phyloP scores from a whole-genome alignment of 352 stramenopile species.

The Aphanomyces stellatus region DNA sequence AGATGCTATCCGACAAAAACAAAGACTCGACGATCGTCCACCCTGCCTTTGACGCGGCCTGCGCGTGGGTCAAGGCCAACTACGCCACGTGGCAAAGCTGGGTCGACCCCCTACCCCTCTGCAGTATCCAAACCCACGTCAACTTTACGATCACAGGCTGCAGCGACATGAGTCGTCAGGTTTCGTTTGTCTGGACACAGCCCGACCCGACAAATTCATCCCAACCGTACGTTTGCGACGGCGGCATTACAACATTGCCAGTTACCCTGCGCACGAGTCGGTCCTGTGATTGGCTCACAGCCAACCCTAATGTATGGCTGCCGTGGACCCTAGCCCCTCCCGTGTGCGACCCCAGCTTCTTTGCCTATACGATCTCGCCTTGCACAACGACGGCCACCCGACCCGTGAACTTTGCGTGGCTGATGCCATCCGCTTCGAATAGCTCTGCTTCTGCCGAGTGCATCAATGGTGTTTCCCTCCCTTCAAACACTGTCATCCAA shows the following conservation, averaged over 20 bases:
- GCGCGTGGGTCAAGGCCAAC: conserved; percentile 42
- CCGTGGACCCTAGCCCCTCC: conserved; percentile 29
- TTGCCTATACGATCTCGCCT: conserved; percentile 28
- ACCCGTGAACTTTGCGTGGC: conserved; percentile 31
- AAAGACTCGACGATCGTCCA: conserved; percentile 16
- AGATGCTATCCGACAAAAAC: conserved; percentile 19
- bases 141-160: conserved; percentile 28
- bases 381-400: conserved; percentile 28
- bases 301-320: conserved; percentile 24
- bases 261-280: conserved; percentile 28
- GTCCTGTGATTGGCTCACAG: conserved; percentile 37
- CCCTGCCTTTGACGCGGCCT: conserved; percentile 31
- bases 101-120: conserved; percentile 33
- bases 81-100: conserved; percentile 42
- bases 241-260: conserved; percentile 25
- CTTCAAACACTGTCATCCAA: neutral
- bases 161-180: conserved; percentile 11
- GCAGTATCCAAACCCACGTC: conserved; percentile 29
- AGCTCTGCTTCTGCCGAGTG: conserved; percentile 27
- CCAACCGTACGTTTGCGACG: conserved; percentile 34
- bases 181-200: conserved; percentile 31
- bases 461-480: conserved; percentile 3
- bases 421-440: conserved; percentile 24
- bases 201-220: conserved; percentile 31
- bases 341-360: conserved; percentile 34